Evolutionary conservation across 164 flowering plant species (phyloP).

Genomic region (Echeveria elegans): DNA sequence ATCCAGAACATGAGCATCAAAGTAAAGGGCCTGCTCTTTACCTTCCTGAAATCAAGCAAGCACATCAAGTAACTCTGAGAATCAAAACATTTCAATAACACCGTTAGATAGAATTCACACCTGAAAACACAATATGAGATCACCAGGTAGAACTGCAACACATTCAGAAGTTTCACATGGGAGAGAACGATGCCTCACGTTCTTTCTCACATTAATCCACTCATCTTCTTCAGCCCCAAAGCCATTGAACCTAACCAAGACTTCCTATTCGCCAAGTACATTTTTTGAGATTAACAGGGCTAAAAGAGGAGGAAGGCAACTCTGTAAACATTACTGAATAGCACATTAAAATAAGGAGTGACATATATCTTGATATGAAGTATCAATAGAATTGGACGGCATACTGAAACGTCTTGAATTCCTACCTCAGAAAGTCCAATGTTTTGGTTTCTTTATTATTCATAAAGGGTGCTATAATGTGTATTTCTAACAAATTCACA

Average conservation of each 20-base stretch:
- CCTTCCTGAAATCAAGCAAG: constrained; percentile 59
- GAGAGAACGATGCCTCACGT: constrained; percentile 84
- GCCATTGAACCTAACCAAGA: constrained; percentile 83
- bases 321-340: background rate
- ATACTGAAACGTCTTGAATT: background rate
- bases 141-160: constrained; percentile 91
- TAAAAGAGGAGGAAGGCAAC: background rate
- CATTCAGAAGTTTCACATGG: constrained; percentile 98
- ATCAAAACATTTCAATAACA: background rate
- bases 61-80: background rate
- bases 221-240: constrained; percentile 97
- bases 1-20: constrained; percentile 95
- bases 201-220: constrained; percentile 76
- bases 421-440: background rate
- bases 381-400: background rate
- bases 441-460: background rate
- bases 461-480: too few species aligned
- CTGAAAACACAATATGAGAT: constrained; percentile 96
- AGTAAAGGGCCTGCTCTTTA: constrained; percentile 97
- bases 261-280: constrained; percentile 48
- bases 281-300: background rate
- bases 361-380: background rate
- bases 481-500: too few species aligned
- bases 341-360: background rate
- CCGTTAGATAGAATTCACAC: constrained; percentile 16